Conservation (phyloP, 352 stramenopile species). For the Phytopythium litorale region DNA sequence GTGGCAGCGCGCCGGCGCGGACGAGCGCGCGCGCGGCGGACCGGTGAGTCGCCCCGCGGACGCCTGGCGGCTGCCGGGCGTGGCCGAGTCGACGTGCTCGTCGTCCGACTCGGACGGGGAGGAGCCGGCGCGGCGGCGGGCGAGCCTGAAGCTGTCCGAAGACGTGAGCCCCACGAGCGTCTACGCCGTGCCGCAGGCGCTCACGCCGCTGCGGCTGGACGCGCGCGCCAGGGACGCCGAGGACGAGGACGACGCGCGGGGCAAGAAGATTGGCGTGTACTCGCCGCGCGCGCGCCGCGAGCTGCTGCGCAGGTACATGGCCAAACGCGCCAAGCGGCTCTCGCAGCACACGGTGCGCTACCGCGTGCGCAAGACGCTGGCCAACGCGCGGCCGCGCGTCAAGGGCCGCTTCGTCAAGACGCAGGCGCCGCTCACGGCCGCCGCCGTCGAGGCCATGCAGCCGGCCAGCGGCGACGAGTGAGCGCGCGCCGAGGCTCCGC, state of each 20-base stretch:
- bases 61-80: background rate
- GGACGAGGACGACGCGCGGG: background rate
- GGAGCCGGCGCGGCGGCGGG: slow-evolving; percentile 14
- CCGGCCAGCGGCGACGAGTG: slow-evolving; percentile 1
- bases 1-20: slow-evolving; percentile 45
- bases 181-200: slow-evolving; percentile 32
- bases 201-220: slow-evolving; percentile 47
- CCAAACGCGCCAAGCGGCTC: slow-evolving; percentile 65
- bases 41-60: slow-evolving; percentile 11
- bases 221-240: slow-evolving; percentile 10
- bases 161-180: slow-evolving; percentile 66
- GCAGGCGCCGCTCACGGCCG: slow-evolving; percentile 67
- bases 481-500: background rate
- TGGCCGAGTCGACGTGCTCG: slow-evolving; percentile 2
- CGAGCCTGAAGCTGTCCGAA: slow-evolving; percentile 10
- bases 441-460: slow-evolving; percentile 38
- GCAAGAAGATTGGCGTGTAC: slow-evolving; percentile 72
- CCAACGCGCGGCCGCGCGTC: slow-evolving; percentile 68
- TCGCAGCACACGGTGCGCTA: slow-evolving; percentile 78
- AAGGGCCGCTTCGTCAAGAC: slow-evolving; percentile 86
- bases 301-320: slow-evolving; percentile 77
- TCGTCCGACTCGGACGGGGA: slow-evolving; percentile 24
- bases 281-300: slow-evolving; percentile 53
- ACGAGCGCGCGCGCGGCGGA: slow-evolving; percentile 10
- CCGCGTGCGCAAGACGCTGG: slow-evolving; percentile 75